Evolutionary conservation across 1,284 basidiomycete species (phyloP), one percentile per base, ranked within the genome.

Genomic region (Earliella scabrosa): DNA sequence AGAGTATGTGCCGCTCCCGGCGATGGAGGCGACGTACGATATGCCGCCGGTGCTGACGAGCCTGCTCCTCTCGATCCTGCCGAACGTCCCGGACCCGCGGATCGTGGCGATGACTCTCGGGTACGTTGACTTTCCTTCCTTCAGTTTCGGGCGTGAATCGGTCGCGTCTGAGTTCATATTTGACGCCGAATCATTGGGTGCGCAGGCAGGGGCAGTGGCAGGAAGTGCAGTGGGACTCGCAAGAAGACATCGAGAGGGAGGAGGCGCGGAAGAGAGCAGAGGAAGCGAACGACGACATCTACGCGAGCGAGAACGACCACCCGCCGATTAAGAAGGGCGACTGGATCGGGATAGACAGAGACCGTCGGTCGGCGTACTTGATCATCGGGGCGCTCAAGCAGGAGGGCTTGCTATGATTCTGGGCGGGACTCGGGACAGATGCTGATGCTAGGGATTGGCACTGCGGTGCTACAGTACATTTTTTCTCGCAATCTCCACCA

Each of bases 141-240:
- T n/a, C n/a, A n/a, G n/a, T n/a, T n/a, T n/a, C n/a, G n/a, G n/a
- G n/a, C n/a, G n/a, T n/a, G n/a, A n/a, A n/a, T n/a, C n/a, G n/a
- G n/a, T n/a, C n/a, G n/a, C n/a, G n/a, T n/a, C n/a, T n/a, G n/a
- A n/a, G n/a, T n/a, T n/a, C n/a, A n/a, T n/a, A n/a, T n/a, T n/a
- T 27, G 13, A n/a, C 26, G 14, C 24, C 26, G 20, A 3, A 11
- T 14, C n/a, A n/a, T n/a, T n/a, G n/a, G 23, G 2, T 11, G 8
- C 16, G 4, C 31, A 85, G 82, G 49, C 87, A 90, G 57, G 74
- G 79, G 2, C 84, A 89, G 59, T 92, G 88, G 90, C 85, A 88
- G 51, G 90, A 92, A 60, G 83, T 89, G 2, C 75, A 91, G 23
- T 90, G 85, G 82, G 83, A 88, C n/a, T 87, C 88, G 63, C 83